Evolutionary conservation across 2,329 filamentous ascomycete genomes (phyloP), one percentile per base, ranked within the genome.

Genomic region (Sphaerostilbella broomeana): DNA sequence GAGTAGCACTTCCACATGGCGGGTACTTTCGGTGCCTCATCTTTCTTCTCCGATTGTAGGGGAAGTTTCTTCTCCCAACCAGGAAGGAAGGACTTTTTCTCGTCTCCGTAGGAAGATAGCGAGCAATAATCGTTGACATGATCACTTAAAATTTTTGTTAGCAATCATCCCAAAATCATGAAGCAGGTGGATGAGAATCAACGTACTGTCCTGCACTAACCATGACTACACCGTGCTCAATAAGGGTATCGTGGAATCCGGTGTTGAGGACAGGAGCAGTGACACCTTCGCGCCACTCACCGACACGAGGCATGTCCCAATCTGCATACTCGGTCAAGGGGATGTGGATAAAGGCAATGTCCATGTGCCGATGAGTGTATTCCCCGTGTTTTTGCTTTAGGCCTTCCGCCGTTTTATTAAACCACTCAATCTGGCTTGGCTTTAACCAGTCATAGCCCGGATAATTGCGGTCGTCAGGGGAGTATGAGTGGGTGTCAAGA

Each of bases 371-470:
- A 55, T 92, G 86, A 0, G 84, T 86, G 62, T 95, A 98, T 52
- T 87, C 80, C 46, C 76, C 75, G 58, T 95, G 89, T 44, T 78
- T 77, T 53, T 81, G 79, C 63, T 86, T 86, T 32, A 95, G 65
- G 10, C 77, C 66, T 42, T 81, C 70, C 1, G 86, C 81, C 1
- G 86, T 94, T 47, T 77, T 74, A 50, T 79, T 81, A 69, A 98
- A 98, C 92, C 92, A 98, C 40, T 86, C 79, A 43, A 95, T 95
- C 62, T 98, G 92, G 51, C 77, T 88, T 30, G 81, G 81, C 65
- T 97, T 97, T 56, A 98, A 69, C 92, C 92, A 98, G 63, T 97
- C 90, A 58, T 98, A 98, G 33, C 92, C 92, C n/a, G 79, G 77
- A 59, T 81, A 95, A 44, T 86, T 79, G 40, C 80, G 77, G 63